Conservation (phyloP, 169 alveolate genomes). For the Cryptosporidium parvum region DNA sequence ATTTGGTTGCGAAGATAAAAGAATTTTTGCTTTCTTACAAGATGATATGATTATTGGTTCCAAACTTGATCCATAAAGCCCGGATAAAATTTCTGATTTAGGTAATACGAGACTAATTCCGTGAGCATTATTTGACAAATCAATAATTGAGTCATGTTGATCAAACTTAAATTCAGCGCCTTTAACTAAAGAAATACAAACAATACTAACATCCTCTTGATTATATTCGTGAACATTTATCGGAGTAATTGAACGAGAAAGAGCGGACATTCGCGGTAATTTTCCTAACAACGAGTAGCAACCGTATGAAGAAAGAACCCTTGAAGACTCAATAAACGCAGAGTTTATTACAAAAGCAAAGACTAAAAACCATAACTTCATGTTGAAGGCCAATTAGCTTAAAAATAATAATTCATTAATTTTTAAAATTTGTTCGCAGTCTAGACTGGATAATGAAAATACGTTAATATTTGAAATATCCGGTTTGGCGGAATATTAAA, state of each 20-base stretch:
- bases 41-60: slow-evolving; percentile 43
- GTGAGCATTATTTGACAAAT: slow-evolving; percentile 17
- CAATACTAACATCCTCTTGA: slow-evolving; percentile 24
- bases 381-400: not conserved
- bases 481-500: slow-evolving; percentile 23
- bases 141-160: not conserved
- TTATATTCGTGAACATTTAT: not conserved
- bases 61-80: slow-evolving; percentile 50
- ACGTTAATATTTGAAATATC: slow-evolving; percentile 26
- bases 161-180: slow-evolving; percentile 35
- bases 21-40: slow-evolving; percentile 34
- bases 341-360: not conserved
- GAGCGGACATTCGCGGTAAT: not conserved
- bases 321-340: not conserved
- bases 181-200: slow-evolving; percentile 54
- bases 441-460: slow-evolving; percentile 4
- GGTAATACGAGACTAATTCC: slow-evolving; percentile 45
- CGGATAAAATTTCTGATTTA: slow-evolving; percentile 12
- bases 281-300: slow-evolving; percentile 44
- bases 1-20: slow-evolving; percentile 12
- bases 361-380: not conserved
- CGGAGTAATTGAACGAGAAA: slow-evolving; percentile 50
- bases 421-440: not conserved
- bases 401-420: not conserved
- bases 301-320: slow-evolving; percentile 47